A percentile compares a stretch with the other conserved stretches of the same genome.
phyloP scores from a whole-genome alignment of 805 yeast species.

The Kodamaea fukazawae region DNA sequence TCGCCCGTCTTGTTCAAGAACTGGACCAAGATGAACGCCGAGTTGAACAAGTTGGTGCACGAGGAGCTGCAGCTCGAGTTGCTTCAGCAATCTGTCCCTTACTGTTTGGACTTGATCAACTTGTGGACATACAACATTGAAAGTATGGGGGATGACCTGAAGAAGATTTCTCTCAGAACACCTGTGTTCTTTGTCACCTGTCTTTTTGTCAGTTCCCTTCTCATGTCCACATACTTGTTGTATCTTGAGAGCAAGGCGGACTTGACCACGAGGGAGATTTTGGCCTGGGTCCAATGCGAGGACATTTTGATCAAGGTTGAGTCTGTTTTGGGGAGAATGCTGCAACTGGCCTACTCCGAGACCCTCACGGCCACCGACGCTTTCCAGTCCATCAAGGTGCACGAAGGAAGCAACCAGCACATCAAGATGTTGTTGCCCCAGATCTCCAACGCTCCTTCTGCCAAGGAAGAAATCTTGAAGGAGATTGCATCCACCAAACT shows the following conservation, averaged over 20 bases:
- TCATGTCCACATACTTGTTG: constrained; percentile 61
- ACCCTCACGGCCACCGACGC: constrained; percentile 60
- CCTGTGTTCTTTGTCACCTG: constrained; percentile 76
- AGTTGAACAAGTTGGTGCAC: constrained; percentile 47
- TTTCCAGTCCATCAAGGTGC: constrained; percentile 32
- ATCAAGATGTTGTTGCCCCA: constrained; percentile 10
- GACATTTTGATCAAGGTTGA: constrained; percentile 60
- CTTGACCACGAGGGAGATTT: constrained; percentile 17
- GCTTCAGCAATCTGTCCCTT: constrained; percentile 9
- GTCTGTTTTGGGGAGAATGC: constrained; percentile 50
- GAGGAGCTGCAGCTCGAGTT: constrained; percentile 61
- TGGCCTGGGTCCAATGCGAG: constrained; percentile 60
- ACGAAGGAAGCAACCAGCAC: constrained; percentile 9
- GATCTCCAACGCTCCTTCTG: constrained; percentile 15
- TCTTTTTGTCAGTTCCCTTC: constrained; percentile 58
- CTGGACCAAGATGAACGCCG: constrained; percentile 63
- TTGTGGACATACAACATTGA: constrained; percentile 74
- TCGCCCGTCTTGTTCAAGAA: constrained; percentile 61
- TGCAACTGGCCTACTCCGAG: constrained; percentile 51
- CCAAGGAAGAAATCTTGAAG: constrained; percentile 45
- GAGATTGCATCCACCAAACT: constrained; percentile 47
- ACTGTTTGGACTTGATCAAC: constrained; percentile 54
- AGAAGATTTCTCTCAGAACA: constrained; percentile 64
- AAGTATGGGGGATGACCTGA: constrained; percentile 55
- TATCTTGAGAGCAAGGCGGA: constrained; percentile 43